Evolutionary conservation across 257 asterid genomes (phyloP).

Genomic region (Knoxia roxburghii): DNA sequence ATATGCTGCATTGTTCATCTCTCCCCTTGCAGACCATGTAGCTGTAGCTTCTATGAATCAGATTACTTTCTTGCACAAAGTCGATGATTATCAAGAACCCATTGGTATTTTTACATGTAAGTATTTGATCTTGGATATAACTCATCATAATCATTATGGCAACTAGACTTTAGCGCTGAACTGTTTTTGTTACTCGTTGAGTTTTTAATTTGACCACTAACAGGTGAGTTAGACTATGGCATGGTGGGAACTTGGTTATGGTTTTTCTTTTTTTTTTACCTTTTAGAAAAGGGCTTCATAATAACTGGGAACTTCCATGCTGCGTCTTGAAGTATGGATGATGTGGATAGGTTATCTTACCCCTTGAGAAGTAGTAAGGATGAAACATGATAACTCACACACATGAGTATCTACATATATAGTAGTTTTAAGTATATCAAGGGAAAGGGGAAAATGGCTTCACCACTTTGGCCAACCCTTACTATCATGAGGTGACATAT

Average conservation of each 20-base stretch:
- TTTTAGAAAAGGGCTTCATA: no score
- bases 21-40: slow-evolving; percentile 69
- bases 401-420: neutral
- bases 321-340: neutral
- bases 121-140: slow-evolving; percentile 25
- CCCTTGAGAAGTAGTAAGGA: no score
- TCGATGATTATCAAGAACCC: slow-evolving; percentile 76
- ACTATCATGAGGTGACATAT: neutral
- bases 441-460: neutral
- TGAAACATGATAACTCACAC: neutral
- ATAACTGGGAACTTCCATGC: no score
- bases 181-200: neutral
- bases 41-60: slow-evolving; percentile 83
- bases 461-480: neutral
- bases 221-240: neutral
- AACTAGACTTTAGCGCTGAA: slow-evolving; percentile 1
- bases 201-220: neutral
- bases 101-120: slow-evolving; percentile 74
- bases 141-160: neutral
- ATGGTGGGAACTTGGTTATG: neutral
- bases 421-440: neutral
- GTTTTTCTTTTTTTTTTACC: no score
- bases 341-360: no score
- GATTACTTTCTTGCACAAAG: slow-evolving; percentile 69
- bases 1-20: slow-evolving; percentile 62